Evolutionary conservation across 106 monocot species (phyloP).

Genomic region (Allium fistulosum): DNA sequence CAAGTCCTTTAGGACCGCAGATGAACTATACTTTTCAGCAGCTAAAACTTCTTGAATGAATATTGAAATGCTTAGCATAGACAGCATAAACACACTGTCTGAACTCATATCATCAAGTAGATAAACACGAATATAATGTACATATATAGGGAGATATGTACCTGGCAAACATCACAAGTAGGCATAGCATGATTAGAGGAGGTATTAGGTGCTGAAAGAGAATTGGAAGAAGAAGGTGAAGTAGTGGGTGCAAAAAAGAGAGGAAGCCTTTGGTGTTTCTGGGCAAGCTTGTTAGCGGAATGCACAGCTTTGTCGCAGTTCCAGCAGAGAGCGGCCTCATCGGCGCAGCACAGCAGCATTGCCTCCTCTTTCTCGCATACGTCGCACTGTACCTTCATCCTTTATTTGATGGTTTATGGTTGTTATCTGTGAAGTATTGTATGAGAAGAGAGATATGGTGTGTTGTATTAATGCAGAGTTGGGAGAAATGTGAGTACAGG

Average conservation of each 20-base stretch:
- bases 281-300: conserved; percentile 72
- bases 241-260: not conserved
- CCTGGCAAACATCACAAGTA: conserved; percentile 11
- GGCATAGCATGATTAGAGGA: not conserved
- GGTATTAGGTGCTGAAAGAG: not conserved
- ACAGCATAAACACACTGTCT: not conserved
- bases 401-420: no score
- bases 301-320: conserved; percentile 68
- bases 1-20: not conserved
- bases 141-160: not conserved
- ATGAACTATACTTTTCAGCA: no score
- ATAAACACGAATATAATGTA: not conserved
- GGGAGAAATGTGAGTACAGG: no score
- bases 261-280: conserved; percentile 57
- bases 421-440: no score
- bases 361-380: conserved; percentile 79
- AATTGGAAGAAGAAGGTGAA: not conserved
- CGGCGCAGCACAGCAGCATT: conserved; percentile 68
- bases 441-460: no score
- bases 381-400: conserved; percentile 79
- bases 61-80: not conserved
- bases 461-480: no score
- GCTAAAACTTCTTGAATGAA: not conserved
- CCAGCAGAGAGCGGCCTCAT: conserved; percentile 77
- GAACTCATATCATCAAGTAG: not conserved